Evolutionary conservation across 805 yeast species (phyloP).

Genomic region (Ogataea polymorpha): DNA sequence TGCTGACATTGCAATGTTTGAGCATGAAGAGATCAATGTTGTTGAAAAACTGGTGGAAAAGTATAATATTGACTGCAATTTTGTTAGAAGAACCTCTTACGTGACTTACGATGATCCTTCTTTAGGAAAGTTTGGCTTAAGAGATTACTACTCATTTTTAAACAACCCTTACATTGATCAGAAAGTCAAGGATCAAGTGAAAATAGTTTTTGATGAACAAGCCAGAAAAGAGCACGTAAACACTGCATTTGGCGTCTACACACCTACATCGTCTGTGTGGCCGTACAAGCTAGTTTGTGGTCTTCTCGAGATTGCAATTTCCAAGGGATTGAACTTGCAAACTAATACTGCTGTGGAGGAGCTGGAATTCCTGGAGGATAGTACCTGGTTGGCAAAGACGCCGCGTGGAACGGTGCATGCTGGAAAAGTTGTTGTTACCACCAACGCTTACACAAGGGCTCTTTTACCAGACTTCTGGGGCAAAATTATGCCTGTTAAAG

Average conservation of each 20-base stretch:
- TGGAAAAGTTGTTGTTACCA: constrained; percentile 36
- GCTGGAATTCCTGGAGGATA: constrained; percentile 25
- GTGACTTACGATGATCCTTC: constrained; percentile 31
- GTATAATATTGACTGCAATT: constrained; percentile 37
- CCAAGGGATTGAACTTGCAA: constrained; percentile 39
- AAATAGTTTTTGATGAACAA: constrained; percentile 31
- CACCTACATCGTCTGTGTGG: constrained; percentile 44
- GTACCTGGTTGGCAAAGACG: constrained; percentile 34
- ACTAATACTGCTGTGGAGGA: constrained; percentile 39
- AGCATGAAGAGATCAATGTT: constrained; percentile 32
- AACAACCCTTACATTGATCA: constrained; percentile 30
- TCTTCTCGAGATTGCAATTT: constrained; percentile 32
- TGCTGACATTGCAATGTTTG: constrained; percentile 37
- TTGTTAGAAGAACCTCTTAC: constrained; percentile 33
- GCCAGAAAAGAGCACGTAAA: constrained; percentile 29
- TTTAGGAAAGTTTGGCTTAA: constrained; percentile 11
- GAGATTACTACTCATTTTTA: constrained; percentile 24
- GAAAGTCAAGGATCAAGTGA: constrained; percentile 27
- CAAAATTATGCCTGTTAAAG: constrained; percentile 36
- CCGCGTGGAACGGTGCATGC: constrained; percentile 27
- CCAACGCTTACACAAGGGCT: constrained; percentile 35
- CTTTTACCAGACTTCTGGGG: constrained; percentile 27
- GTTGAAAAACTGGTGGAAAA: constrained; percentile 34
- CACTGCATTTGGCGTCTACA: constrained; percentile 32
- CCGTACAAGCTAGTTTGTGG: constrained; percentile 41